phyloP scores from a whole-genome alignment of 2,329 filamentous ascomycete species.

The Xylariomycetidae sp. region DNA sequence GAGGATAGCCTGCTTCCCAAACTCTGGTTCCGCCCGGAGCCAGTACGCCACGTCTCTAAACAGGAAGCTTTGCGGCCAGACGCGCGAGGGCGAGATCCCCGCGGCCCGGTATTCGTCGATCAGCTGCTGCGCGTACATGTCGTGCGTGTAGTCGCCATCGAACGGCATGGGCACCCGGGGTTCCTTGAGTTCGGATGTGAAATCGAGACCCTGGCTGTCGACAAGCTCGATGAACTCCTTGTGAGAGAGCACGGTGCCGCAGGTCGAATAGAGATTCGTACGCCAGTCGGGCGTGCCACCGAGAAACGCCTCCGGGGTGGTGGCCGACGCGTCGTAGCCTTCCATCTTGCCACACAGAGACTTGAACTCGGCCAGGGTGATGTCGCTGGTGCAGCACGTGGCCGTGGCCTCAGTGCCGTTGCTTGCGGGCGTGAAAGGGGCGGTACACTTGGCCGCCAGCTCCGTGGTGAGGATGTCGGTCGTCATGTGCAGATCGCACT shows the following conservation, averaged over 20 bases:
- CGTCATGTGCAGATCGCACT: slow-evolving; percentile 65
- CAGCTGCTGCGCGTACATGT: slow-evolving; percentile 60
- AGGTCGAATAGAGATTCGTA: slow-evolving; percentile 61
- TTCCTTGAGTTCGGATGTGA: slow-evolving; percentile 65
- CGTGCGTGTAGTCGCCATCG: slow-evolving; percentile 57
- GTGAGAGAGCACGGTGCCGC: slow-evolving; percentile 57
- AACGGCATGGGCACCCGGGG: slow-evolving; percentile 70
- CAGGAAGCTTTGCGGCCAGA: slow-evolving; percentile 64
- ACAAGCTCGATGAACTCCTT: slow-evolving; percentile 59
- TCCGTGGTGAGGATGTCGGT: slow-evolving; percentile 62
- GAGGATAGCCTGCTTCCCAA: slow-evolving; percentile 57
- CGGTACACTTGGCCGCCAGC: slow-evolving; percentile 59
- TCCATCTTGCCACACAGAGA: slow-evolving; percentile 69
- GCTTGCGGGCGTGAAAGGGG: slow-evolving; percentile 54
- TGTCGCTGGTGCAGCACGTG: slow-evolving; percentile 67
- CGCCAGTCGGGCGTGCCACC: slow-evolving; percentile 56
- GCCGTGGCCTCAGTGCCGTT: slow-evolving; percentile 50
- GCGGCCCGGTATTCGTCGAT: slow-evolving; percentile 54
- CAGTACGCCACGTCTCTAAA: slow-evolving; percentile 62
- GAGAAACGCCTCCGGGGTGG: slow-evolving; percentile 53
- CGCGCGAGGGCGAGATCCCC: slow-evolving; percentile 47
- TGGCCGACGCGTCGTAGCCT: slow-evolving; percentile 53
- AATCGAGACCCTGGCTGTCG: slow-evolving; percentile 54
- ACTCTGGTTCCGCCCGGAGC: slow-evolving; percentile 57
- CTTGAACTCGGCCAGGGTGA: slow-evolving; percentile 64